Base-by-base conservation (phyloP, 2,329 filamentous ascomycete species). In the Fusarium protoensiforme region DNA sequence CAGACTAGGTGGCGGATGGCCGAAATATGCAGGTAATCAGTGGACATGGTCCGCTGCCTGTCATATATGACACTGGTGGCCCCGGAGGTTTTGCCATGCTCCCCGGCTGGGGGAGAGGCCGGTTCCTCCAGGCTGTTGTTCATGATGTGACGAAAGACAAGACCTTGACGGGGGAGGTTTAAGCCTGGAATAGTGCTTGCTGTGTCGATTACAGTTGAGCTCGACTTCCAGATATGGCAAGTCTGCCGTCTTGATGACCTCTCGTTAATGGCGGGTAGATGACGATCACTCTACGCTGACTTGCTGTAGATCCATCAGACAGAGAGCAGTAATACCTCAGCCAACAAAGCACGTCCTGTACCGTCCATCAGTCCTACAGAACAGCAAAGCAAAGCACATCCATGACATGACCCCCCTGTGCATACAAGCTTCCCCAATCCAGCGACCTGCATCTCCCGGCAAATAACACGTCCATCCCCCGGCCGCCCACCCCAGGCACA, bases 361-460 rank as follows among this genome's bases (percentile, higher is more conserved):
- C 35, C 41, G 43, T 51, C 46, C 31, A 8, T 56, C 31, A 56
- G 51, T 57, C 33, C 54, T 38, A 36, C 29, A 54, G 29, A 4
- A 54, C 51, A 54, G 51, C 31, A 54, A 27, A 57, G 53, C 53
- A 57, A 39, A 36, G 33, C 33, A 56, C 33, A 68, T 62, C 65
- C 69, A 65, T 53, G 58, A 68, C 61, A 53, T 31, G 46, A 53
- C 46, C 46, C 46, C 46, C 76, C 76, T 75, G 77, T 69, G 64
- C 69, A 57, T 67, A 57, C 65, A 68, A 39, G 60, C 65, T 75
- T 57, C 75, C 76, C 76, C 57, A 51, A 73, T 78, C 67, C 46
- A 76, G 76, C 76, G 76, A 78, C 74, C 33, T 77, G 76, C 76
- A 78, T 77, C 74, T 59, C 61, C 64, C 63, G 68, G 69, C 61